Evolutionary conservation across 129 eudicot genomes (phyloP).

Genomic region (Centrapalus pauciflorus): DNA sequence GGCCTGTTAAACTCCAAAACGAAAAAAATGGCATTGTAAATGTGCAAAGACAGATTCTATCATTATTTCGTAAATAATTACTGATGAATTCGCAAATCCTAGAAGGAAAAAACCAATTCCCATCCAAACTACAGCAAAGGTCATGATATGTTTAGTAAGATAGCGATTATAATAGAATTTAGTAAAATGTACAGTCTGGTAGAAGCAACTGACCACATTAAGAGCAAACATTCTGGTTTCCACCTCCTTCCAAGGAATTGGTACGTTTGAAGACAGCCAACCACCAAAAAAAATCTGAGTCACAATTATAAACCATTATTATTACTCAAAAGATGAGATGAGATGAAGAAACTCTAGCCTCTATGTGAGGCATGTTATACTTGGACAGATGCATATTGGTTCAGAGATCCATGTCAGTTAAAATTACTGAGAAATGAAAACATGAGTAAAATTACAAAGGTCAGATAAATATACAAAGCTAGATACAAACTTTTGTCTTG

Average conservation of each 20-base stretch:
- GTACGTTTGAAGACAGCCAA: constrained; percentile 52
- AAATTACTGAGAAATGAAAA: neutral
- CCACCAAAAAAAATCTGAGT: constrained; percentile 66
- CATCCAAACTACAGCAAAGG: neutral
- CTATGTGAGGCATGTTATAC: neutral
- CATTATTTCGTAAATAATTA: neutral
- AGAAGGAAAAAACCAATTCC: neutral
- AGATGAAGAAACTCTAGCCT: constrained; percentile 3
- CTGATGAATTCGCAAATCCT: neutral
- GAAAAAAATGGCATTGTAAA: neutral
- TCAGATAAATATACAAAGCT: neutral
- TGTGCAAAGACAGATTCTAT: neutral
- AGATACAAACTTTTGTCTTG: neutral
- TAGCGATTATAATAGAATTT: neutral
- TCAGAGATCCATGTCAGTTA: neutral
- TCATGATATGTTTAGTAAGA: neutral
- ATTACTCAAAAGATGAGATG: neutral
- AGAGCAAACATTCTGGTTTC: constrained; percentile 86
- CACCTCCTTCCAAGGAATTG: constrained; percentile 85
- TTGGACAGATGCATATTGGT: neutral
- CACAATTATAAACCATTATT: neutral
- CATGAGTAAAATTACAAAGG: neutral
- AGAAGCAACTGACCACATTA: constrained; percentile 64
- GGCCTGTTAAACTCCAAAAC: neutral
- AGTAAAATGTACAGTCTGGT: neutral